Conservation (phyloP, 2,329 filamentous ascomycete genomes). For the Sclerotinia trifoliorum region DNA sequence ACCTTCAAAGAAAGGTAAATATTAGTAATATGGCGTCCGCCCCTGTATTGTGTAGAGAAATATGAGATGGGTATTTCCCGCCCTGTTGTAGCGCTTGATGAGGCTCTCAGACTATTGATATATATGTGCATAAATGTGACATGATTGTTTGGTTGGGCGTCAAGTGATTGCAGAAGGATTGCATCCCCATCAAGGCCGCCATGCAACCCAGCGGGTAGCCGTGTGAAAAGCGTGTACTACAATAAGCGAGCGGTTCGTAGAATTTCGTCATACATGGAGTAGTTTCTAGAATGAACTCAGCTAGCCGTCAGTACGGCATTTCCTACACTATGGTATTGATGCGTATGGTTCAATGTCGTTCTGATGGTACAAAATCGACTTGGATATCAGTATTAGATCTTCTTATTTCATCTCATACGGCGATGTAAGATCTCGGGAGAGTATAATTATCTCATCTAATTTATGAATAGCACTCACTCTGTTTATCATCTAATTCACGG, state of each 20-base stretch:
- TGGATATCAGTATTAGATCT: no score
- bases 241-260: not conserved
- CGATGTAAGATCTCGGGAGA: no score
- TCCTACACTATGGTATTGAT: not conserved
- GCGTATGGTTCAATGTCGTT: not conserved
- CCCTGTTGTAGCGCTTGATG: not conserved
- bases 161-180: not conserved
- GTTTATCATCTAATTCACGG: no score
- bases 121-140: not conserved
- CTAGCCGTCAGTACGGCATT: not conserved
- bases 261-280: not conserved
- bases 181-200: not conserved
- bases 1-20: conserved; percentile 59
- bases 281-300: not conserved
- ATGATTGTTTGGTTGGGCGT: not conserved
- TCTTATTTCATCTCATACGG: no score
- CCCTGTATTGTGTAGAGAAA: conserved; percentile 24
- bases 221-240: not conserved
- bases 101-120: not conserved
- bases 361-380: no score
- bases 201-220: not conserved
- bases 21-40: conserved; percentile 13
- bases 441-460: no score
- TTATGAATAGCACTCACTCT: no score
- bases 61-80: conserved; percentile 18